A percentile compares a stretch with the other conserved stretches of the same genome.
Conservation (phyloP, 2,329 filamentous ascomycete genomes). For the Bipolaris gigantea region DNA sequence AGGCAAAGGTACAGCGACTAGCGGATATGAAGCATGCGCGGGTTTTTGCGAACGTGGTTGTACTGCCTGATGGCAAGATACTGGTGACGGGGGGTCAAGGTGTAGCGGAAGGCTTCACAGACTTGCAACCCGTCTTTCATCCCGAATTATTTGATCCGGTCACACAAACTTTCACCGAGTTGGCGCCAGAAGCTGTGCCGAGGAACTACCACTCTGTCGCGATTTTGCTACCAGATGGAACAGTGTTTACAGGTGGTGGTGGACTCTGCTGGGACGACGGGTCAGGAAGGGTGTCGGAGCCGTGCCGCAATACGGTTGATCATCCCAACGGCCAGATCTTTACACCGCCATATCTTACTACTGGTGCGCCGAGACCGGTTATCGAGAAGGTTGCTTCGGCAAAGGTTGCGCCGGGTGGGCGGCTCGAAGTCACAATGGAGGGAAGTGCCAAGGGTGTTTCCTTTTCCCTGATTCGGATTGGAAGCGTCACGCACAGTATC, state of each 20-base stretch:
- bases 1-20: conserved; percentile 12
- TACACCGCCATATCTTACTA: conserved; percentile 58
- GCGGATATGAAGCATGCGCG: conserved; percentile 19
- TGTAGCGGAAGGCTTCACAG: conserved; percentile 17
- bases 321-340: conserved; percentile 55
- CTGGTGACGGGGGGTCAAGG: conserved; percentile 27
- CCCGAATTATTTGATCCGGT: conserved; percentile 27
- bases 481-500: conserved; percentile 27
- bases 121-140: conserved; percentile 17
- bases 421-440: conserved; percentile 15
- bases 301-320: conserved; percentile 53
- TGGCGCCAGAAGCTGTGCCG: conserved; percentile 18
- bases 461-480: conserved; percentile 24
- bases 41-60: conserved; percentile 24
- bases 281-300: conserved; percentile 31
- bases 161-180: conserved; percentile 19
- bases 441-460: conserved; percentile 11
- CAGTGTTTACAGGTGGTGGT: conserved; percentile 25
- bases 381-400: conserved; percentile 12
- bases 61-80: conserved; percentile 29
- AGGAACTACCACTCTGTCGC: conserved; percentile 29
- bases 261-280: conserved; percentile 23
- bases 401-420: conserved; percentile 14
- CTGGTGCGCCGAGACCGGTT: conserved; percentile 15
- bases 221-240: conserved; percentile 26